A percentile compares a stretch with the other conserved stretches of the same genome.
These are phyloP conservation scores for Trichoderma harzianum DNA, from an alignment of 2,329 filamentous ascomycete species.

Conservation along the genomic window DNA sequence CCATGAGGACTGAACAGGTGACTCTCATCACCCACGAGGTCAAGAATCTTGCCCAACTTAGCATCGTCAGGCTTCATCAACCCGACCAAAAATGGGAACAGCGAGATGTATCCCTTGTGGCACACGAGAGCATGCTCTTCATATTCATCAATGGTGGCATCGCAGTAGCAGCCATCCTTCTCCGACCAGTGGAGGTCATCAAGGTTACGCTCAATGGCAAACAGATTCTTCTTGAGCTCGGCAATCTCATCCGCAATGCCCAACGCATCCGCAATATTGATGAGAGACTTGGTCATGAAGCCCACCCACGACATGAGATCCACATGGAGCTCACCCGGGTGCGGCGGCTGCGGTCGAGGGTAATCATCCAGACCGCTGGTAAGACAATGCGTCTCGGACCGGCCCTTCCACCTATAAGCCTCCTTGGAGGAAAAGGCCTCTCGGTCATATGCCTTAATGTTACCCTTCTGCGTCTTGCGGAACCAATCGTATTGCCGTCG, in stretches of 20 bases:
- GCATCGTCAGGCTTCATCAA: slow-evolving; percentile 71
- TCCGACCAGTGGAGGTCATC: slow-evolving; percentile 92
- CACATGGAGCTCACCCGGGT: slow-evolving; percentile 91
- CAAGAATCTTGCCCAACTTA: slow-evolving; percentile 69
- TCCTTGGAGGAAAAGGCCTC: slow-evolving; percentile 86
- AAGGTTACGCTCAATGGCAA: slow-evolving; percentile 79
- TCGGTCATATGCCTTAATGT: slow-evolving; percentile 87
- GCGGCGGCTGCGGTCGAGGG: slow-evolving; percentile 86
- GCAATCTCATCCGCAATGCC: slow-evolving; percentile 71
- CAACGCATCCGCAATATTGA: slow-evolving; percentile 74
- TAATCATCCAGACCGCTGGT: slow-evolving; percentile 97
- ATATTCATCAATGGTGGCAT: slow-evolving; percentile 91
- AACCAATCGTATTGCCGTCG: slow-evolving; percentile 94
- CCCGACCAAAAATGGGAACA: slow-evolving; percentile 89
- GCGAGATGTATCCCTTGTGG: slow-evolving; percentile 92
- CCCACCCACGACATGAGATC: slow-evolving; percentile 97
- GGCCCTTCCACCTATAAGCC: slow-evolving; percentile 91
- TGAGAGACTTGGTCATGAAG: slow-evolving; percentile 86
- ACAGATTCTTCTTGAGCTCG: slow-evolving; percentile 67
- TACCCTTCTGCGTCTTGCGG: slow-evolving; percentile 83
- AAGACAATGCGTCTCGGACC: slow-evolving; percentile 80
- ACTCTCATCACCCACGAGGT: slow-evolving; percentile 74
- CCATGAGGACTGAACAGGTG: slow-evolving; percentile 89
- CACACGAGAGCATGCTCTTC: slow-evolving; percentile 88
- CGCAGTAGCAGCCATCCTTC: slow-evolving; percentile 79